A percentile compares a stretch with the other conserved stretches of the same genome.
Evolutionary conservation across 2,329 filamentous ascomycete species (phyloP).

Genomic region (Nemania bipapillata): DNA sequence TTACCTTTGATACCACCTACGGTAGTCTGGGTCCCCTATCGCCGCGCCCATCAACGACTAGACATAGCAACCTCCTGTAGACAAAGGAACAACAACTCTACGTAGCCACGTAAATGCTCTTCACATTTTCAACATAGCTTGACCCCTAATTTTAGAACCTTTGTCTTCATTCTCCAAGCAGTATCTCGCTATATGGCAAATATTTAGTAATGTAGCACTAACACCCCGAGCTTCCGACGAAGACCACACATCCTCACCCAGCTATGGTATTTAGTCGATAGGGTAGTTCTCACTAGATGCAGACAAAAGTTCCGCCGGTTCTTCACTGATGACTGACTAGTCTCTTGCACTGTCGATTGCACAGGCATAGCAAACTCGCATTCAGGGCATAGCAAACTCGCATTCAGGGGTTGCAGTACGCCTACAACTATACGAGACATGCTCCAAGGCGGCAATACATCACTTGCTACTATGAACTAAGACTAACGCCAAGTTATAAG

Average conservation of each 20-base stretch:
- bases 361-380: neutral
- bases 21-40: neutral
- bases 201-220: neutral
- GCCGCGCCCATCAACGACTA: neutral
- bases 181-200: neutral
- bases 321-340: neutral
- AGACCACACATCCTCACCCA: neutral
- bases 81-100: neutral
- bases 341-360: neutral
- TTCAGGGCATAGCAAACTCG: neutral
- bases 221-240: neutral
- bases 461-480: neutral
- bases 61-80: neutral
- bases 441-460: conserved; percentile 2
- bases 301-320: neutral
- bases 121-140: too few relatives aligned
- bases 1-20: too few relatives aligned
- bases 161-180: too few relatives aligned
- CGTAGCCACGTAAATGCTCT: too few relatives aligned
- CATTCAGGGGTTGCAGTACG: conserved; percentile 18
- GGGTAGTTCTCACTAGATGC: too few relatives aligned
- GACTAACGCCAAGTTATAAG: neutral
- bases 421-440: conserved; percentile 16
- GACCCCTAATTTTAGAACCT: too few relatives aligned
- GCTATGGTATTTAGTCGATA: neutral